Base-by-base conservation (phyloP, 495 filamentous ascomycete genomes). In the Tetracladium marchalianum region DNA sequence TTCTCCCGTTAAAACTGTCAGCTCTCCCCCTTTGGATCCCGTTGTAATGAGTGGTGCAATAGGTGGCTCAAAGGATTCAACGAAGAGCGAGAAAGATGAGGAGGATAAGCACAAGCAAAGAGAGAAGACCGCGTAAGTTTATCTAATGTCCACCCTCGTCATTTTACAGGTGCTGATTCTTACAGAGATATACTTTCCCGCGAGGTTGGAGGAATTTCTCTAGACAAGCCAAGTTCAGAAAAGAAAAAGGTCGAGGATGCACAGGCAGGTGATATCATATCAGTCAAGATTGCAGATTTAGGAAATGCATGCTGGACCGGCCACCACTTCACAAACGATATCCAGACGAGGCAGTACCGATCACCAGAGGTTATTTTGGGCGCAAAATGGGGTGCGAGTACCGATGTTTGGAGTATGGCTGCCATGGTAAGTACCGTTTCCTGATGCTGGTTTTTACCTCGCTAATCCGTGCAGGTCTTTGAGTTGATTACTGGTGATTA, bases 331-430 rank as follows among this genome's bases (percentile, higher is more conserved):
- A 99, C 92, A 52, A 96, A 99, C 56, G 92, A 99, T 59, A 99
- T 99, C 51, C 92, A 99, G 57, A 99, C 92, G 7, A 77, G 92
- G 56, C 92, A 99, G 64, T 99, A 99, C 64, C 77, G 92, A 16
- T 97, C 92, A 0, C 92, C 92, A 2, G 92, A 99, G 63, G 92
- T 99, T 22, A 97, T 99, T 37, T 67, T 99, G 13, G 92, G 92
- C 35, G 80, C 89, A 1, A 97, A 96, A 67, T 99, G 92, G 92
- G 92, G 92, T 42, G 92, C 92, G 4, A 97, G 92, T 59, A 97
- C 92, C 1, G 92, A 99, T 62, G 83, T 99, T 13, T 99, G 92
- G 92, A 97, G 93, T 66, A 99, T 99, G 92, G 87, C 93, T 17
- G 85, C 85, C 54, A 99, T 99, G 92, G 93, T 97, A 71, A 43